These are phyloP conservation scores for Populus pruinosa DNA, from an alignment of 345 rosid species.

Conservation along the genomic window DNA sequence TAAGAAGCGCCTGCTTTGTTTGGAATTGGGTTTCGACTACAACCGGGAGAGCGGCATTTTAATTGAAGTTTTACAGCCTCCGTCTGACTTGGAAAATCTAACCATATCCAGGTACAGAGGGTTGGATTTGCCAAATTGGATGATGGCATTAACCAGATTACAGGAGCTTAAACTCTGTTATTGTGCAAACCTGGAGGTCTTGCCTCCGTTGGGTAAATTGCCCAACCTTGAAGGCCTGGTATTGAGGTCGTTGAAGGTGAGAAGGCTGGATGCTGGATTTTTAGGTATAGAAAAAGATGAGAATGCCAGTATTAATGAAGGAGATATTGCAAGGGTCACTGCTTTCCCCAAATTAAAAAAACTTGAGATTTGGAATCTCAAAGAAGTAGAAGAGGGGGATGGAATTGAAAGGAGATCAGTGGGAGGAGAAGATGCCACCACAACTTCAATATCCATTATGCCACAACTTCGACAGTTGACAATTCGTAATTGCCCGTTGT, in stretches of 20 bases:
- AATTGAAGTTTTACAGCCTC: not conserved
- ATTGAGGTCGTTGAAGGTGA: not conserved
- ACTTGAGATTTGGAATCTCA: not conserved
- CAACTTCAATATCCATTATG: not conserved
- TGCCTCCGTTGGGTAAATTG: conserved; percentile 15
- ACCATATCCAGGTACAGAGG: not conserved
- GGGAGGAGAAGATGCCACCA: not conserved
- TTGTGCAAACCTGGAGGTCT: not conserved
- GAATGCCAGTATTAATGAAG: not conserved
- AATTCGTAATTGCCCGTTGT: not conserved
- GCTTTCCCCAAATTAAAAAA: conserved; percentile 9
- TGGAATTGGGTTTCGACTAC: not conserved
- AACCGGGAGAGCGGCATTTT: not conserved
- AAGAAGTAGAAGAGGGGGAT: conserved; percentile 8
- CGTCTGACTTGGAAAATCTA: not conserved
- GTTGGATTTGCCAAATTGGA: conserved; percentile 3
- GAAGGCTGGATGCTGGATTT: conserved; percentile 9
- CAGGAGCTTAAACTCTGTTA: not conserved
- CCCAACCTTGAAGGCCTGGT: conserved; percentile 9
- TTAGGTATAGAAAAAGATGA: not conserved
- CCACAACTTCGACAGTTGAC: not conserved
- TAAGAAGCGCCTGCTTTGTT: not conserved
- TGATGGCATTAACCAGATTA: not conserved
- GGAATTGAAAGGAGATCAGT: not conserved
- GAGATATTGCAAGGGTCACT: not conserved